A percentile compares a stretch with the other conserved stretches of the same genome.
Evolutionary conservation across 495 filamentous ascomycete species (phyloP).

Genomic region (Penicillium samsonianum): DNA sequence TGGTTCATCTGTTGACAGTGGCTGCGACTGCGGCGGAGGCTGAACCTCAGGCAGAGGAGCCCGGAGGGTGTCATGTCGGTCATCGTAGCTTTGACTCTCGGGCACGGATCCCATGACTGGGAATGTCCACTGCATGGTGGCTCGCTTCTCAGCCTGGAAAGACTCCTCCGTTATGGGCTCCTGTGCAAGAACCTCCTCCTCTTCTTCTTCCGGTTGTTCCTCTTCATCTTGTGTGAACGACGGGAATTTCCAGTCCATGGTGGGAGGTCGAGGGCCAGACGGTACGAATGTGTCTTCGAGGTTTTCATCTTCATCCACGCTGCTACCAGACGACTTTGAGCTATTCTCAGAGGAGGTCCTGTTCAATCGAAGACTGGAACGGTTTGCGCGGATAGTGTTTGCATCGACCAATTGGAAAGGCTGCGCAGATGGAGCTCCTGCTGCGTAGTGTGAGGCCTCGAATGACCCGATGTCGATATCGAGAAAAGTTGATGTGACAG

Average conservation of each 20-base stretch:
- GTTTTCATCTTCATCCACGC: conserved; percentile 25
- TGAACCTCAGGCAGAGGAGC: conserved; percentile 30
- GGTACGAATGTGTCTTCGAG: conserved; percentile 36
- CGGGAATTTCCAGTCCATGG: conserved; percentile 55
- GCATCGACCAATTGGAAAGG: conserved; percentile 53
- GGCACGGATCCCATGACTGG: conserved; percentile 39
- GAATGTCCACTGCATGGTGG: conserved; percentile 51
- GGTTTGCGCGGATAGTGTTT: conserved; percentile 52
- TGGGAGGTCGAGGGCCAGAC: conserved; percentile 46
- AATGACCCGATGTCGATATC: conserved; percentile 52
- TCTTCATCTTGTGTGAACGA: conserved; percentile 32
- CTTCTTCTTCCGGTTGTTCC: conserved; percentile 21
- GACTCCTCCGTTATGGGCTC: conserved; percentile 22
- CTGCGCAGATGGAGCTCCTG: conserved; percentile 43
- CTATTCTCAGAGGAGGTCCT: conserved; percentile 42
- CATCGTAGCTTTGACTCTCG: conserved; percentile 22
- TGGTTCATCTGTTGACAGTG: conserved; percentile 24
- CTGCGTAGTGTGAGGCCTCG: conserved; percentile 50
- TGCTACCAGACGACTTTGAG: conserved; percentile 36
- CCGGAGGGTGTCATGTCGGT: conserved; percentile 40
- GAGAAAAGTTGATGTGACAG: conserved; percentile 51
- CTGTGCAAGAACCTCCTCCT: conserved; percentile 20
- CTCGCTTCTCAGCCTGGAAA: conserved; percentile 35
- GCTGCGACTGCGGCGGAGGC: conserved; percentile 1
- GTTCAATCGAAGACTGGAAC: conserved; percentile 41